phyloP scores from a whole-genome alignment of 495 filamentous ascomycete genomes.

The Aspergillus sclerotiicarbonarius region DNA sequence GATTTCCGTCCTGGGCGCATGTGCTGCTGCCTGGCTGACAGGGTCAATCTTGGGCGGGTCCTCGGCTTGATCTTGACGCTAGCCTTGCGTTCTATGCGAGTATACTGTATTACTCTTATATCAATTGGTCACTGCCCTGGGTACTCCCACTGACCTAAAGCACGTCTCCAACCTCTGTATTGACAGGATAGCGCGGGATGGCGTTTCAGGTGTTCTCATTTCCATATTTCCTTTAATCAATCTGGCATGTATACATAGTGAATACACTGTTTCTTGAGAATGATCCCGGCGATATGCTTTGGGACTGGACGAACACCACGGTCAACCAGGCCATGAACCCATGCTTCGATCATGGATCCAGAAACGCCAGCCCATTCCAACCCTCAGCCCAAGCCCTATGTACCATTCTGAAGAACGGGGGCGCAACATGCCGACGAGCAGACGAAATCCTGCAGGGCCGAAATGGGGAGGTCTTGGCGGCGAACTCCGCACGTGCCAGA shows the following conservation, averaged over 20 bases:
- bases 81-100: too few relatives aligned
- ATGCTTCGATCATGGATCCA: too few relatives aligned
- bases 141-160: not conserved
- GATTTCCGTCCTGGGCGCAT: conserved; percentile 61
- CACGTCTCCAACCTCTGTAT: not conserved
- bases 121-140: not conserved
- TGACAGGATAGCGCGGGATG: not conserved
- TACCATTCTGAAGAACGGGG: too few relatives aligned
- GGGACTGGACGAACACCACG: too few relatives aligned
- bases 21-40: conserved; percentile 64
- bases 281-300: not conserved
- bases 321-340: too few relatives aligned
- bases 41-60: conserved; percentile 48
- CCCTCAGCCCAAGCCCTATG: too few relatives aligned
- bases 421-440: not conserved
- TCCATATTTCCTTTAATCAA: not conserved
- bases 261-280: not conserved
- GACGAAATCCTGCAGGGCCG: not conserved
- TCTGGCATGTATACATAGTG: not conserved
- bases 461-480: conserved; percentile 9
- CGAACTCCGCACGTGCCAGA: conserved; percentile 15
- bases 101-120: not conserved
- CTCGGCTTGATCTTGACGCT: conserved; percentile 16
- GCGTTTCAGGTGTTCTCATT: conserved; percentile 2
- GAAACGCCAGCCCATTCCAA: too few relatives aligned